phyloP scores from a whole-genome alignment of 2,329 filamentous ascomycete genomes.

The Fusarium sarcochroum region DNA sequence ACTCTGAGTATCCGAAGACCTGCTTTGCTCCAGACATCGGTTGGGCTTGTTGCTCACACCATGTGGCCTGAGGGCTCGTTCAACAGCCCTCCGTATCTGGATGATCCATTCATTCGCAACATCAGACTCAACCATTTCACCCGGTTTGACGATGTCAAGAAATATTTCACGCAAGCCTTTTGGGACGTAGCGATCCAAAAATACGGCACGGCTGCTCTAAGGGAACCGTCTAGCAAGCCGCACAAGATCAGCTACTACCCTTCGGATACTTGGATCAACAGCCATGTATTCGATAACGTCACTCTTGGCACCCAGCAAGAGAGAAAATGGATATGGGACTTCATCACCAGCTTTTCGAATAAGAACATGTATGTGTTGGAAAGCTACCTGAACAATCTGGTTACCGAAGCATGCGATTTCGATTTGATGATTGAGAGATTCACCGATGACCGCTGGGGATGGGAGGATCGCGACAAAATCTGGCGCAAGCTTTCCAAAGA shows the following conservation, averaged over 20 bases:
- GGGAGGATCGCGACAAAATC: constrained; percentile 5
- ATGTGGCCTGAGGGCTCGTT: not conserved
- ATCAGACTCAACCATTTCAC: constrained; percentile 26
- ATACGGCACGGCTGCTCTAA: constrained; percentile 46
- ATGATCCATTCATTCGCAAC: constrained; percentile 2
- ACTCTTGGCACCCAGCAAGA: constrained; percentile 9
- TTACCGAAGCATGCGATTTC: constrained; percentile 37
- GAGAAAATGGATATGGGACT: constrained; percentile 10
- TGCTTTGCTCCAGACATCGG: constrained; percentile 29
- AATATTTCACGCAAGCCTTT: constrained; percentile 46
- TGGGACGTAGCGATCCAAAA: constrained; percentile 46
- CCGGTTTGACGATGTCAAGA: constrained; percentile 26
- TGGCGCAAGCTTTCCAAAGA: constrained; percentile 4
- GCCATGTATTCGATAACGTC: not conserved
- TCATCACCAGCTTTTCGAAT: not conserved
- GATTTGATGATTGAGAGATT: constrained; percentile 34
- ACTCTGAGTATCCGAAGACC: constrained; percentile 4
- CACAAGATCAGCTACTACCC: constrained; percentile 40
- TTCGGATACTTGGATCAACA: not conserved
- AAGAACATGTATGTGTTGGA: constrained; percentile 18
- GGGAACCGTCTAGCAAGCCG: constrained; percentile 29
- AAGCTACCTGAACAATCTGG: constrained; percentile 37
- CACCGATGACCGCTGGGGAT: not conserved
- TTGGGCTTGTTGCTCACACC: constrained; percentile 19
- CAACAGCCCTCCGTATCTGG: constrained; percentile 7